Evolutionary conservation across 352 stramenopile genomes (phyloP).

Genomic region (Globisporangium takayamanum): DNA sequence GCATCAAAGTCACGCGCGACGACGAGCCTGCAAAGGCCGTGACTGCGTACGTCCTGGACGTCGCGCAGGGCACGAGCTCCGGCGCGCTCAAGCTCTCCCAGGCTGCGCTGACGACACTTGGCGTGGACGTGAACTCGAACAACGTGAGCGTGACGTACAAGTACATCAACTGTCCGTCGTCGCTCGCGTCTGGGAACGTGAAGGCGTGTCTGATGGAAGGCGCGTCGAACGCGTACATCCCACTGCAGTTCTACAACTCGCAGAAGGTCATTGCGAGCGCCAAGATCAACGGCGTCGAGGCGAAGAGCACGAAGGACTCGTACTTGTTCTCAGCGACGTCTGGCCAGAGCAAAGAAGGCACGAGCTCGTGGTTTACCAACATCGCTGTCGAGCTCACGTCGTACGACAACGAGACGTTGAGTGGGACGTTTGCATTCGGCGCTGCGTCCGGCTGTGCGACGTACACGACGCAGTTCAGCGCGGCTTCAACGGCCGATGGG

Average conservation of each 20-base stretch:
- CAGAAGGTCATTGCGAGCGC: constrained; percentile 59
- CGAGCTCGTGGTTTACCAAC: constrained; percentile 51
- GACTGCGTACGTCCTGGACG: constrained; percentile 67
- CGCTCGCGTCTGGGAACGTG: constrained; percentile 60
- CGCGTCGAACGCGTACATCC: constrained; percentile 69
- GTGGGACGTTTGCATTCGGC: constrained; percentile 51
- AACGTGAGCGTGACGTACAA: constrained; percentile 51
- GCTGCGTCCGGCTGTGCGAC: constrained; percentile 47
- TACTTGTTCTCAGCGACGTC: constrained; percentile 63
- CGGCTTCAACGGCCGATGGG: constrained; percentile 39
- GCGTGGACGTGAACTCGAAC: constrained; percentile 42
- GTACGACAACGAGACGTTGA: constrained; percentile 44
- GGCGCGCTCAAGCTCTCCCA: constrained; percentile 48
- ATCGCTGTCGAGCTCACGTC: constrained; percentile 56
- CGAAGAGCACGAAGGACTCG: constrained; percentile 39
- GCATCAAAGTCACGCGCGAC: constrained; percentile 58
- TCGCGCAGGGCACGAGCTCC: constrained; percentile 47
- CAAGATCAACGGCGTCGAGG: constrained; percentile 49
- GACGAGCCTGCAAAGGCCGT: constrained; percentile 35
- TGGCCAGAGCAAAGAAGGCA: constrained; percentile 26
- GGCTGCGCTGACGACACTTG: constrained; percentile 31
- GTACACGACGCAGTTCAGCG: constrained; percentile 63
- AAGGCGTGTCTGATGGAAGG: constrained; percentile 82
- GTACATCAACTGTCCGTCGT: constrained; percentile 49
- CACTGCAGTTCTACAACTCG: constrained; percentile 79